These are phyloP conservation scores for Ogataea paradorogensis DNA, from an alignment of 805 yeast genomes.

Conservation along the genomic window DNA sequence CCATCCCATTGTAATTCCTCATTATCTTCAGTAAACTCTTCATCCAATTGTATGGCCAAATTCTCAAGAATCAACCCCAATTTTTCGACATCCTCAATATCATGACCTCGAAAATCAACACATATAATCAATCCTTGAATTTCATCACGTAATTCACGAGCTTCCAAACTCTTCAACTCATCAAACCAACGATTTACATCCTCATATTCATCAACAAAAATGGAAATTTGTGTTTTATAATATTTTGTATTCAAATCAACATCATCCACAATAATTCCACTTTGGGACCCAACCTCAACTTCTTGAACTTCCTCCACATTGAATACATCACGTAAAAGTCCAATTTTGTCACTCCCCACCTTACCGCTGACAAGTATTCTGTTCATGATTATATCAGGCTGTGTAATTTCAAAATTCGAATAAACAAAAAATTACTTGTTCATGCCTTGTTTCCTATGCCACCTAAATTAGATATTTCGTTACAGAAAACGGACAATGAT, in stretches of 20 bases:
- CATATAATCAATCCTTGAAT: slow-evolving; percentile 47
- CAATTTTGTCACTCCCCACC: slow-evolving; percentile 40
- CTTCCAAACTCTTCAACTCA: slow-evolving; percentile 39
- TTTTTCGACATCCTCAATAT: slow-evolving; percentile 5
- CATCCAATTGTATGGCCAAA: slow-evolving; percentile 19
- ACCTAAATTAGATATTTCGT: background rate
- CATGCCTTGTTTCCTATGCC: slow-evolving; percentile 3
- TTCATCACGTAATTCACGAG: slow-evolving; percentile 42
- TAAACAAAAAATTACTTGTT: slow-evolving; percentile 4
- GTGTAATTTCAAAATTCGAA: slow-evolving; percentile 2
- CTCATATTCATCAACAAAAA: slow-evolving; percentile 31
- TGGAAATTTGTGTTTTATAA: slow-evolving; percentile 26
- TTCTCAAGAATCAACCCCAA: slow-evolving; percentile 23
- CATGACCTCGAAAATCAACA: slow-evolving; percentile 24
- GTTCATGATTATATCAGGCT: slow-evolving; percentile 25
- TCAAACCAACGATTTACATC: slow-evolving; percentile 39
- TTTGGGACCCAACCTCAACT: slow-evolving; percentile 19
- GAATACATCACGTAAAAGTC: slow-evolving; percentile 23
- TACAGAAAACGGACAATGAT: slow-evolving; percentile 14
- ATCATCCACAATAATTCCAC: slow-evolving; percentile 28
- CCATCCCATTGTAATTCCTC: slow-evolving; percentile 33
- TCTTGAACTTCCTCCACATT: slow-evolving; percentile 24
- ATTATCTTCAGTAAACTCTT: slow-evolving; percentile 23
- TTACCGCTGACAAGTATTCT: slow-evolving; percentile 46
- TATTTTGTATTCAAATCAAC: slow-evolving; percentile 25